A percentile compares a stretch with the other conserved stretches of the same genome.
Evolutionary conservation across 1,139 yeast genomes (phyloP).

Genomic region (Debaryomycetaceae sp.): DNA sequence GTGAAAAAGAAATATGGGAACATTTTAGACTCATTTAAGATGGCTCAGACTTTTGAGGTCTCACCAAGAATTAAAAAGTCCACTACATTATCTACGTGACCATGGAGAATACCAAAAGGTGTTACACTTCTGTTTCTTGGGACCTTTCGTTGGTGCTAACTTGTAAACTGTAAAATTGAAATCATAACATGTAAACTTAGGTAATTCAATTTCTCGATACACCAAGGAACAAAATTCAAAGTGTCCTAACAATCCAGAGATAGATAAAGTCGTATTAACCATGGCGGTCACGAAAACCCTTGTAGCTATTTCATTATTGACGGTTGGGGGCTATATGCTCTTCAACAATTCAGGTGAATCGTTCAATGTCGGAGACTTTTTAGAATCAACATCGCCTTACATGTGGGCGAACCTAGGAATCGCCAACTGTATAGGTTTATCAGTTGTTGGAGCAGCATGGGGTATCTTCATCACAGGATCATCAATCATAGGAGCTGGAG

Average conservation of each 20-base stretch:
- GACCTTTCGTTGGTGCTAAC: too few relatives aligned
- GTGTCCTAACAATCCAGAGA: not conserved
- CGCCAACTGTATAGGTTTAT: constrained; percentile 87
- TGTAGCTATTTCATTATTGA: constrained; percentile 27
- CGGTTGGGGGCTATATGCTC: constrained; percentile 63
- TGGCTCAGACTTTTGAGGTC: too few relatives aligned
- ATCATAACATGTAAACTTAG: not conserved
- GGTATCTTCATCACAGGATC: constrained; percentile 97
- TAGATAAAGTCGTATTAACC: not conserved
- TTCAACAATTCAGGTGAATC: constrained; percentile 90
- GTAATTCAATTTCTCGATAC: not conserved
- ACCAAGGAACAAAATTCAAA: not conserved
- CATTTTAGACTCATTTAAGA: too few relatives aligned
- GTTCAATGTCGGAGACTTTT: constrained; percentile 86
- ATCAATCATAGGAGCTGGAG: constrained; percentile 96
- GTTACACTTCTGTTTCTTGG: too few relatives aligned
- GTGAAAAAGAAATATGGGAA: too few relatives aligned
- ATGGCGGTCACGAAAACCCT: constrained; percentile 23
- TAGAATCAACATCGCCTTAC: constrained; percentile 86
- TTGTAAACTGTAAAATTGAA: not conserved
- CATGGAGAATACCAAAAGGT: too few relatives aligned
- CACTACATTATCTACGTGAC: too few relatives aligned
- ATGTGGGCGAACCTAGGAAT: constrained; percentile 97
- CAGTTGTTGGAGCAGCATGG: constrained; percentile 99
- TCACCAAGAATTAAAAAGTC: too few relatives aligned